Conservation (phyloP, 345 rosid species). For the Theobroma cacao region DNA sequence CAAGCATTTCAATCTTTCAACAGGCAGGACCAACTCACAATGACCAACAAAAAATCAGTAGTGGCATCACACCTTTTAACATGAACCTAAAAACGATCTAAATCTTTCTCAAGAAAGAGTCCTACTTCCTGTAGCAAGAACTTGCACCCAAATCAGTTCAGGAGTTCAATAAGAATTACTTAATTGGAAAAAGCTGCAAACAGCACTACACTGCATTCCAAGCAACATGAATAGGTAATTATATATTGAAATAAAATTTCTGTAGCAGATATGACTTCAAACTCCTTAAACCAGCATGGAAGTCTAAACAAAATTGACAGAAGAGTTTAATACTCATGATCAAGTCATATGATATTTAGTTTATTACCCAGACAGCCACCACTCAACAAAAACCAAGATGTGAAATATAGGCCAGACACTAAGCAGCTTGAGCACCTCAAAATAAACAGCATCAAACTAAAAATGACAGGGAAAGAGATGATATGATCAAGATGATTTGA, state of each 20-base stretch:
- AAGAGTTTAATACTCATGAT: neutral
- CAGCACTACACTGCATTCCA: neutral
- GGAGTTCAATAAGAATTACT: neutral
- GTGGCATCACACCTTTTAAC: neutral
- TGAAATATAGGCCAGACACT: neutral
- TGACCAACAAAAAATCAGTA: neutral
- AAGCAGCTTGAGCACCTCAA: neutral
- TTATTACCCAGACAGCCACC: neutral
- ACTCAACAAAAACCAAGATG: neutral
- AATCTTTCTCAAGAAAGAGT: neutral
- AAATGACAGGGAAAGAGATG: neutral
- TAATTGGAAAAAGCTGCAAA: neutral
- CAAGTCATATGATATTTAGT: neutral
- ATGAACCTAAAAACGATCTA: neutral
- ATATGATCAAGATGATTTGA: neutral
- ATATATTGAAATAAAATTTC: neutral
- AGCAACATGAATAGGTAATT: neutral
- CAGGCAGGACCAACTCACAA: neutral
- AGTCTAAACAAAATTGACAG: neutral
- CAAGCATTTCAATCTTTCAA: neutral
- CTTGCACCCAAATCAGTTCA: neutral
- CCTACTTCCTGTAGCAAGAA: neutral
- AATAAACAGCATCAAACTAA: neutral
- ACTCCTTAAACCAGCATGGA: neutral
- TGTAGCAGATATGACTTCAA: neutral